phyloP scores from a whole-genome alignment of 2,329 filamentous ascomycete genomes.

The Chrysosporium queenslandicum region DNA sequence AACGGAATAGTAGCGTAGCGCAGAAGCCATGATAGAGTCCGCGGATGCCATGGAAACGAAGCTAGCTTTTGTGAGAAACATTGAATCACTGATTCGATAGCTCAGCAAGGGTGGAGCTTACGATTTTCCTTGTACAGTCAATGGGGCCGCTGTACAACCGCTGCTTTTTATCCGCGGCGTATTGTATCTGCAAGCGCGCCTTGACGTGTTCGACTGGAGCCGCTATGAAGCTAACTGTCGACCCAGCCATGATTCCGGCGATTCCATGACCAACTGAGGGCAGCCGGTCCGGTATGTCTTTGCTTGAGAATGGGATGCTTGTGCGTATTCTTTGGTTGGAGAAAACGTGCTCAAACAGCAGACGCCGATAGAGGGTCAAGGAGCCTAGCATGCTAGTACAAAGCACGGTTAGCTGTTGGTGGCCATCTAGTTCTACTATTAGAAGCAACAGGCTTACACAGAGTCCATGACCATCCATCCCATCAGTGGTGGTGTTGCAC shows the following conservation, averaged over 20 bases:
- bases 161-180: slow-evolving; percentile 65
- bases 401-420: not conserved
- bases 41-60: slow-evolving; percentile 56
- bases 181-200: slow-evolving; percentile 87
- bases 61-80: slow-evolving; percentile 23
- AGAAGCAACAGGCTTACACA: slow-evolving; percentile 34
- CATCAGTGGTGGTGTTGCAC: slow-evolving; percentile 78
- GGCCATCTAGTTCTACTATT: not conserved
- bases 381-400: slow-evolving; percentile 67
- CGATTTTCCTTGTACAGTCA: slow-evolving; percentile 62
- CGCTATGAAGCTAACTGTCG: slow-evolving; percentile 84
- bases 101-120: slow-evolving; percentile 22
- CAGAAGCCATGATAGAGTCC: slow-evolving; percentile 79
- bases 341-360: slow-evolving; percentile 74
- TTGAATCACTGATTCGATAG: not conserved
- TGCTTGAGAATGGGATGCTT: slow-evolving; percentile 29
- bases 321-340: slow-evolving; percentile 39
- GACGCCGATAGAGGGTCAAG: slow-evolving; percentile 75
- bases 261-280: slow-evolving; percentile 74
- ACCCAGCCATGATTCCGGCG: slow-evolving; percentile 76
- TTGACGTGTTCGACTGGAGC: slow-evolving; percentile 94
- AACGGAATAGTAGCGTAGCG: slow-evolving; percentile 78
- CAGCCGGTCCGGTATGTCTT: slow-evolving; percentile 42
- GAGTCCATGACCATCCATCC: slow-evolving; percentile 99
- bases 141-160: slow-evolving; percentile 77